Conservation (phyloP, 176 grass and related monocot genomes). For the Lolium multiflorum region DNA sequence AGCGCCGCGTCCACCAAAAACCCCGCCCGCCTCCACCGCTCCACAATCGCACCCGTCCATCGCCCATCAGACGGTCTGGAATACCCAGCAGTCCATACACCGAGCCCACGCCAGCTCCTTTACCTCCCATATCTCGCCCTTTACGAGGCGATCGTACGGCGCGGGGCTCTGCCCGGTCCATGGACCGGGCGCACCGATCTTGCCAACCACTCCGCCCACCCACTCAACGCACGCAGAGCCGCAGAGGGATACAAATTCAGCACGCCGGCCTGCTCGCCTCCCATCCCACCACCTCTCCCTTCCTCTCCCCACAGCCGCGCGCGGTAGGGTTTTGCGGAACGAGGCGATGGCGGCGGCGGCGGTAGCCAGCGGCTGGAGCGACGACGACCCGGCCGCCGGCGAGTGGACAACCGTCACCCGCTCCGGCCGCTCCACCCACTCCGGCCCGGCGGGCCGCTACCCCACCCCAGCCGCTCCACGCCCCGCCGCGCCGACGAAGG, state of each 20-base stretch:
- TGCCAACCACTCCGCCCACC: background rate
- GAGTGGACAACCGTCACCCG: conserved; percentile 12
- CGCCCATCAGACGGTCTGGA: conserved; percentile 7
- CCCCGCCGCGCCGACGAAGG: background rate
- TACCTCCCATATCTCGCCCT: background rate
- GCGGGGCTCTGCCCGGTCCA: accelerated
- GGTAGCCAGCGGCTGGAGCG: background rate
- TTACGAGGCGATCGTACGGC: background rate
- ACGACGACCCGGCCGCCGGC: background rate
- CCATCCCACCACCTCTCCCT: background rate
- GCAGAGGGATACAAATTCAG: background rate
- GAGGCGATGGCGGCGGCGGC: conserved; percentile 19
- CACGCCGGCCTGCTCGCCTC: background rate
- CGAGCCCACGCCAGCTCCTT: accelerated
- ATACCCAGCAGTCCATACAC: background rate
- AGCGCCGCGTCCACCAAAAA: conserved; percentile 23
- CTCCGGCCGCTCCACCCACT: background rate
- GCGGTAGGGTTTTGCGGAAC: conserved; percentile 38
- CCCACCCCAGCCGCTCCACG: background rate
- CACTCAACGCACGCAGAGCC: background rate
- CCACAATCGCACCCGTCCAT: background rate
- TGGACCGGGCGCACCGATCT: background rate
- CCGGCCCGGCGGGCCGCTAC: background rate
- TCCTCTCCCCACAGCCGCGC: conserved; percentile 1
- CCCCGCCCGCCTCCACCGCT: background rate